Base-by-base conservation (phyloP, 78 protist genomes). In the Speleostelium caveatum region DNA sequence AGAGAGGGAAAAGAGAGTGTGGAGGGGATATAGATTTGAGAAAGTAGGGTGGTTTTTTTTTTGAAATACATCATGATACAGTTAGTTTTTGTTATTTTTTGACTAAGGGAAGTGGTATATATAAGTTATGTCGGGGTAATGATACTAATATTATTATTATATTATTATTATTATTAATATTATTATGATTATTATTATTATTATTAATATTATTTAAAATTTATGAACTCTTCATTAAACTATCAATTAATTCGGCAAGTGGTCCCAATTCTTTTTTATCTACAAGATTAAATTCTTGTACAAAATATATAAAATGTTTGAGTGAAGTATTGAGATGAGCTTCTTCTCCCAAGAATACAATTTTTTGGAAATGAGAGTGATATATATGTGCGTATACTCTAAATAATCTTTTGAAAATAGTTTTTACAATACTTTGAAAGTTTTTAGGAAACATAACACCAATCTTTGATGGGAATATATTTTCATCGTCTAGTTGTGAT, bases 321-420 rank as follows among this genome's bases (percentile, higher is more conserved):
- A 94, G 72, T 51, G 71, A 87, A 10, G 94, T 90, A 87, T 96
- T 96, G 60, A 96, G 75, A 63, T 96, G 99, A 17, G 97, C 97
- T 67, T 97, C 98, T 36, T 95, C 98, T 8, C 96, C 97, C 24
- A 96, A 42, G 3, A 67, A 41, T 12, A 73, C 86, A 26, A 97
- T 86, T 72, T 78, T 39, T 28, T 78, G 68, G 68, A 96, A 97
- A 88, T 99, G 99, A 16, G 87, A 55, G 95, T 97, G 94, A 87
- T 98, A 99, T 67, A 98, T 92, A 76, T 99, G 99, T 0, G 97
- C 99, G 42, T 98, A 99, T 12, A 99, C 98, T 6, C 99, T 74
- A 75, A 96, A 94, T 30, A 95, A 56, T 30, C 96, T 69, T 65
- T 87, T 95, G 89, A 97, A 98, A 45, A 99, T 97, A 68, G 56